Evolutionary conservation across 495 filamentous ascomycete species (phyloP).

Genomic region (Xylaria curta): DNA sequence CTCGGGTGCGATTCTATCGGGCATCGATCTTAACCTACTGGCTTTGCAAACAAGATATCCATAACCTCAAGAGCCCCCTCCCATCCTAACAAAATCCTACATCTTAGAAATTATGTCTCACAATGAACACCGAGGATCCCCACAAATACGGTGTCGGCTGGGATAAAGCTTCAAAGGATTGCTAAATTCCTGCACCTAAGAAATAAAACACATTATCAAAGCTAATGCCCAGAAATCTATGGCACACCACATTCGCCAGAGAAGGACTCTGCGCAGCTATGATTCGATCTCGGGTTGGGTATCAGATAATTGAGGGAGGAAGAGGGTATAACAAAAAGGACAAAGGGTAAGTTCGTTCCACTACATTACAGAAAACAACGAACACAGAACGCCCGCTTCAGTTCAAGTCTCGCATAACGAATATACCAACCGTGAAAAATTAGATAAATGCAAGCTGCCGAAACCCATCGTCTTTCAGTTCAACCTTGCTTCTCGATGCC

Average conservation of each 20-base stretch:
- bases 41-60: background rate
- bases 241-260: background rate
- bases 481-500: slow-evolving; percentile 1
- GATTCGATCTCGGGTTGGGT: slow-evolving; percentile 19
- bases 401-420: background rate
- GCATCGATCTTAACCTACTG: background rate
- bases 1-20: background rate
- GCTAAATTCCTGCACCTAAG: background rate
- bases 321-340: slow-evolving; percentile 20
- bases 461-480: background rate
- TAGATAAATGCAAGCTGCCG: background rate
- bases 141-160: background rate
- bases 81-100: background rate
- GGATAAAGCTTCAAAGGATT: background rate
- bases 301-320: slow-evolving; percentile 5
- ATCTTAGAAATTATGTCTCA: background rate
- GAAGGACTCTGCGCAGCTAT: slow-evolving; percentile 1
- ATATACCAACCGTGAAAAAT: background rate
- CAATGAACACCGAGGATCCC: background rate
- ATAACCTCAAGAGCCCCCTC: background rate
- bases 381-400: background rate
- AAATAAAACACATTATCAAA: background rate
- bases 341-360: background rate
- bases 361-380: background rate
- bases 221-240: background rate